Base-by-base conservation (phyloP, 116 monocot genomes). In the Papilionanthe hybrid region DNA sequence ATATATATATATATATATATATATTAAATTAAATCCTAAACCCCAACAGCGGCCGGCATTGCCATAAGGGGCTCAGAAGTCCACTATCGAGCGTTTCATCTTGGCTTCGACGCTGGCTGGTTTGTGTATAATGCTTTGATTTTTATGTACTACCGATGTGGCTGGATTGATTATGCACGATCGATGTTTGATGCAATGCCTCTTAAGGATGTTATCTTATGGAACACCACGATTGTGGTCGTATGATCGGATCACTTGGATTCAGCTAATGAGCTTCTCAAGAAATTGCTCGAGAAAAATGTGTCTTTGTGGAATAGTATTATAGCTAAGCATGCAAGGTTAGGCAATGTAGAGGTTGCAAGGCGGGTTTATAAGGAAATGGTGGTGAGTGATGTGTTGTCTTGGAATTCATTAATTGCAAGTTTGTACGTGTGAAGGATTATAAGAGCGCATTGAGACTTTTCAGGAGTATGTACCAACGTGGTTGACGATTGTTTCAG, bases 171-270 rank as follows among this genome's bases (percentile, higher is more conserved):
- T 0, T 30, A 72, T 1, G 92, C 91, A 4, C 76, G 84, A 5
- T 71, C 43, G n/a, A 41, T 89, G 82, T 92, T 92, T 47, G 86
- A 90, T 78, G 84, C 67, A 88, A 92, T 90, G 88, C 1, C 25
- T 18, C 7, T 73, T 0, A 90, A 53, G 79, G 90, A 75, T 63
- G 18, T 47, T 7, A 83, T 84, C 11, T 88, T 90, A 4, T 92
- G 90, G 90, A 92, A 92, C 65, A 77, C 88, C 12, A 77, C 90
- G 83, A 75, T 83, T 30, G 48, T 44, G 1, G 86, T n/a, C 84
- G 4, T 90, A 90, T 63, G 75, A 81, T 57, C 43, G 82, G 28
- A 25, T 29, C 12, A 91, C 45, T 77, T 75, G 7, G 78, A 79
- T 0, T 60, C 71, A 2, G 88, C 83, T 4, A 84, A 87, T 27